Evolutionary conservation across 108 stramenopile species (phyloP), one percentile per base, ranked within the genome.

Genomic region (Craspedostauros australis): DNA sequence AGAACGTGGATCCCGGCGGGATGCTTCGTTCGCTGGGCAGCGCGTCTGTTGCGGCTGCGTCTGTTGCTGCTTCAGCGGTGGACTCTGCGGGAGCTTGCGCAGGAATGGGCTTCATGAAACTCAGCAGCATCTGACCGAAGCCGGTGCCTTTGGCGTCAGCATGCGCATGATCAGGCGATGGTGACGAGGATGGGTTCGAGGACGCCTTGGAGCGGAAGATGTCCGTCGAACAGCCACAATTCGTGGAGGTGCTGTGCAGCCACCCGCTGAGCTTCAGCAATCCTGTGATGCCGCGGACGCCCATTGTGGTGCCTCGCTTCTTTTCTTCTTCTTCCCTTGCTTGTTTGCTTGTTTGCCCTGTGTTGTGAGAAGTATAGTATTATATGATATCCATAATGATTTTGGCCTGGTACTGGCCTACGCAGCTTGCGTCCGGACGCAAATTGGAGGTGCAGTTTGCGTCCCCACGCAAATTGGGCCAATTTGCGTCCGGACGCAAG

Each of bases 1-100:
- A 56, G 12, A 86, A 42, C 3, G 51, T 74, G 7, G 76, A 60
- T 37, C 57, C 23, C 33, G 45, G 42, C 24, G 68, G 64, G 18
- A 72, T 46, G 22, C 27, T 28, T 36, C 54, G 50, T n/a, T n/a
- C n/a, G n/a, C n/a, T n/a, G n/a, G n/a, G n/a, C n/a, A n/a, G n/a
- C n/a, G n/a, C n/a, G n/a, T n/a, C n/a, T n/a, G n/a, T n/a, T n/a
- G n/a, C n/a, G n/a, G n/a, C n/a, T n/a, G n/a, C n/a, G n/a, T n/a
- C n/a, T n/a, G n/a, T n/a, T n/a, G n/a, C n/a, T n/a, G n/a, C n/a
- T n/a, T n/a, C 12, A 56, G 37, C 22, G 52, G 37, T 4, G 54
- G 56, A 25, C 4, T n/a, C n/a, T n/a, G n/a, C n/a, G n/a, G n/a
- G n/a, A n/a, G n/a, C n/a, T n/a, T n/a, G n/a, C n/a, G n/a, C n/a